phyloP scores from a whole-genome alignment of 139 green algal species.

The Chlorella sp. region DNA sequence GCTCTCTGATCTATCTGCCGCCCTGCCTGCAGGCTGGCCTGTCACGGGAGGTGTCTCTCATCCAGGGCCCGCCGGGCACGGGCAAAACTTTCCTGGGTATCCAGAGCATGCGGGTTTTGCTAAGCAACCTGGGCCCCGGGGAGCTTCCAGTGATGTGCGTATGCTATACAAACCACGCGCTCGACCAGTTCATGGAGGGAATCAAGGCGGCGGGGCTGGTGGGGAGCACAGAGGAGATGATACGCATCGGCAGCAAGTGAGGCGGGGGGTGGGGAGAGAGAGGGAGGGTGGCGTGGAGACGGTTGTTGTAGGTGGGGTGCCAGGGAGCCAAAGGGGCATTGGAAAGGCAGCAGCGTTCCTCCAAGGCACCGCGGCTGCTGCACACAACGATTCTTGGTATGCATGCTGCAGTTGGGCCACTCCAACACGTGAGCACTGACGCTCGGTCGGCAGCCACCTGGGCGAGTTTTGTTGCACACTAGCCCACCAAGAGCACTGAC shows the following conservation, averaged over 20 bases:
- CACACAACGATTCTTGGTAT: too few relatives aligned
- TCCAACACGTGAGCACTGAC: too few relatives aligned
- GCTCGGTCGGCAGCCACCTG: too few relatives aligned
- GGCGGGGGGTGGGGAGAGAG: not conserved
- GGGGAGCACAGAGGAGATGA: conserved; percentile 40
- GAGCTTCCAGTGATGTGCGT: conserved; percentile 88
- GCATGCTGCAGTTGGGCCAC: too few relatives aligned
- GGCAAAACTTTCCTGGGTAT: conserved; percentile 96
- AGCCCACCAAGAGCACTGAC: too few relatives aligned
- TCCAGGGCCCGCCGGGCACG: conserved; percentile 94
- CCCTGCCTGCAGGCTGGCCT: conserved; percentile 57
- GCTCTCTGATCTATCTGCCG: not conserved
- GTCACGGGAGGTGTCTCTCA: conserved; percentile 87
- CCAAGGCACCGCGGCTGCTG: too few relatives aligned
- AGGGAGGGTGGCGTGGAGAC: not conserved
- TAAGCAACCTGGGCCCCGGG: conserved; percentile 82
- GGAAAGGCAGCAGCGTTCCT: too few relatives aligned
- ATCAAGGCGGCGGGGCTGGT: conserved; percentile 77
- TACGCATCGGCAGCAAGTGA: conserved; percentile 13
- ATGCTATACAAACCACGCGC: conserved; percentile 90
- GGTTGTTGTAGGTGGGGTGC: too few relatives aligned
- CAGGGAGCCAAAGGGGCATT: too few relatives aligned
- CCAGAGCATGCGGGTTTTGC: conserved; percentile 86
- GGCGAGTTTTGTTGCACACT: too few relatives aligned
- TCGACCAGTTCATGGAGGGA: conserved; percentile 76